Evolutionary conservation across 768 basidiomycete species (phyloP).

Genomic region (Pleurotus salmoneostramineus): DNA sequence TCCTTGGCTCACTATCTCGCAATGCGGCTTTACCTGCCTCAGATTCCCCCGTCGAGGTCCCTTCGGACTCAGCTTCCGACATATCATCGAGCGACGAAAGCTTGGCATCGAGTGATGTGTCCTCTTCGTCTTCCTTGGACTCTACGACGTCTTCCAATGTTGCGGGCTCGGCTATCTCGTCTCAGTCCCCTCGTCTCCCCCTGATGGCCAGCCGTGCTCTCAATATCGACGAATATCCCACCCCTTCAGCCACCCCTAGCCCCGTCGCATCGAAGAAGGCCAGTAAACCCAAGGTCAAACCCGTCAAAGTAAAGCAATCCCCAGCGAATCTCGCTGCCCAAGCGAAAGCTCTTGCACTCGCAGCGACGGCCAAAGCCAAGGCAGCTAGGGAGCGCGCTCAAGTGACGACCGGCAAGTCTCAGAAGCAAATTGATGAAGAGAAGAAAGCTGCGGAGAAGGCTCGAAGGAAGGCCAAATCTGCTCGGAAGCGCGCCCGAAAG

Average conservation of each 20-base stretch:
- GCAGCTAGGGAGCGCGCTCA: background rate
- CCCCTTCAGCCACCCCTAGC: background rate
- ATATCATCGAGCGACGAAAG: background rate
- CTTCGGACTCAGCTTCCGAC: background rate
- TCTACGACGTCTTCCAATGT: too few species aligned
- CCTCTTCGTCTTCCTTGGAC: background rate
- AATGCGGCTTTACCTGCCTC: slow-evolving; percentile 1
- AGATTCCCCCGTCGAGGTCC: background rate
- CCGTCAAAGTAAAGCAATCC: background rate
- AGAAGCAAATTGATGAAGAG: background rate
- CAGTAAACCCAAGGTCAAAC: slow-evolving; percentile 7
- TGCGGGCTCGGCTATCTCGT: too few species aligned
- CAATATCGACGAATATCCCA: background rate
- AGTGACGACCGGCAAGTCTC: background rate
- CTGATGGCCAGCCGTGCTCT: background rate
- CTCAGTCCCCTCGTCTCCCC: background rate
- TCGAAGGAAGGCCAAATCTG: slow-evolving; percentile 8
- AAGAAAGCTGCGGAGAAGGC: slow-evolving; percentile 11
- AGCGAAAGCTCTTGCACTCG: background rate
- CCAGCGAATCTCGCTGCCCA: background rate
- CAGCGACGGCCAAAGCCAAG: slow-evolving; percentile 5
- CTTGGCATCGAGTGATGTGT: background rate
- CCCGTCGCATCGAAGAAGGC: slow-evolving; percentile 10
- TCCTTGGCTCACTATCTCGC: slow-evolving; percentile 33
- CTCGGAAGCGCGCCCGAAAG: slow-evolving; percentile 10